These are phyloP conservation scores for Ogataea paraovalis DNA, from an alignment of 805 yeast genomes.

Conservation along the genomic window DNA sequence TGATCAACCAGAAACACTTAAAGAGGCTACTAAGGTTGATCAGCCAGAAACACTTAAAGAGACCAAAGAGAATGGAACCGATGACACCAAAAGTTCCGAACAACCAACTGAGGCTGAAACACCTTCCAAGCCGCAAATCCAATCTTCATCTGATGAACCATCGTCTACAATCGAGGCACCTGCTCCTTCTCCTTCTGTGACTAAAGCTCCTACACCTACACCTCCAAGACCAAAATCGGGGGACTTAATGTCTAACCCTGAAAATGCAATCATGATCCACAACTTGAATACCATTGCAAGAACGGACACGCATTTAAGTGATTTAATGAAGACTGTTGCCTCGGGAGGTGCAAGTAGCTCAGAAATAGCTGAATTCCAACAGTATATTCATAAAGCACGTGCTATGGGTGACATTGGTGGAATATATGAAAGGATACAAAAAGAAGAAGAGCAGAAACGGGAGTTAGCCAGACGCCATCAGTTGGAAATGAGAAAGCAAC, in stretches of 20 bases:
- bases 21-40: too few relatives aligned
- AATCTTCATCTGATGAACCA: too few relatives aligned
- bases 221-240: slow-evolving; percentile 19
- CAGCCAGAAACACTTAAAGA: too few relatives aligned
- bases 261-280: slow-evolving; percentile 77
- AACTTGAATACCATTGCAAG: slow-evolving; percentile 82
- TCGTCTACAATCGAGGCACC: too few relatives aligned
- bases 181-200: too few relatives aligned
- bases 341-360: slow-evolving; percentile 69
- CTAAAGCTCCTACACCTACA: slow-evolving; percentile 2
- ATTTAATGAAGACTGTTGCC: slow-evolving; percentile 82
- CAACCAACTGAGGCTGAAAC: too few relatives aligned
- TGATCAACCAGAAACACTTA: too few relatives aligned
- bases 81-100: too few relatives aligned
- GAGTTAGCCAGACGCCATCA: slow-evolving; percentile 7
- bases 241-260: slow-evolving; percentile 41
- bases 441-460: slow-evolving; percentile 17
- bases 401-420: slow-evolving; percentile 53
- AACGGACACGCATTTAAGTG: slow-evolving; percentile 59
- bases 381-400: slow-evolving; percentile 72
- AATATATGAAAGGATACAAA: slow-evolving; percentile 19
- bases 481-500: slow-evolving; percentile 8
- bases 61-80: too few relatives aligned
- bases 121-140: too few relatives aligned
- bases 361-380: slow-evolving; percentile 76